Evolutionary conservation across 1,284 basidiomycete genomes (phyloP), one percentile per base, ranked within the genome.

Genomic region (Phellinidium pouzarii): DNA sequence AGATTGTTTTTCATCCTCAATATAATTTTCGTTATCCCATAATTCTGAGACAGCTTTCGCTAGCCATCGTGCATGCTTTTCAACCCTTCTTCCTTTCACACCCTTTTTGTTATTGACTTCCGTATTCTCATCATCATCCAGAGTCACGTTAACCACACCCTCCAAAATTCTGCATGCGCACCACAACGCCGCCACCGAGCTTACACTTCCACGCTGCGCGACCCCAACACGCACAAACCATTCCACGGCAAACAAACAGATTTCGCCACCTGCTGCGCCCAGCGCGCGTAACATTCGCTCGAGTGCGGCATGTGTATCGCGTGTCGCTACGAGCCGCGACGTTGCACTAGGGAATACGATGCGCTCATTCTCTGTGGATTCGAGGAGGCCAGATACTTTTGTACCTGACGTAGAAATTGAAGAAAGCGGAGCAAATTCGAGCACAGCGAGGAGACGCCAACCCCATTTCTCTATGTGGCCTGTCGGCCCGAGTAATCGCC

Each of bases 391-490:
- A 47, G 80, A 72, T n/a, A 80, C 66, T 49, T 76, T 79, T 0
- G 76, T 77, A 3, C 69, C 66, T 11, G 77, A 74, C 12, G 72
- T 66, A 37, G 70, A 66, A 11, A 76, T 71, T 11, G 77, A 62
- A 0, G 74, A 64, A 3, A 82, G 84, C 29, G 76, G 72, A 1
- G 71, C 72, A 55, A 94, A 79, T 60, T 90, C 82, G 25, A 94
- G 69, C 12, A 85, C 87, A 2, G 81, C 78, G 25, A 95, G 73
- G 1, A 95, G 64, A 40, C 80, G 78, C 83, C 86, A 91, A 1
- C 89, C 89, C 93, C 92, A 95, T 65, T 84, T 84, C 61, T 94
- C 89, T 17, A 95, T 82, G 0, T 86, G 82, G 3, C 92, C 92
- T 0, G 72, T 76, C 0, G 91, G 86, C 2, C 92, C 91, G 0